Percentiles rank a stretch among this genome's conserved stretches.
phyloP scores from a whole-genome alignment of 768 basidiomycete genomes.

The Baorangia bicolor region DNA sequence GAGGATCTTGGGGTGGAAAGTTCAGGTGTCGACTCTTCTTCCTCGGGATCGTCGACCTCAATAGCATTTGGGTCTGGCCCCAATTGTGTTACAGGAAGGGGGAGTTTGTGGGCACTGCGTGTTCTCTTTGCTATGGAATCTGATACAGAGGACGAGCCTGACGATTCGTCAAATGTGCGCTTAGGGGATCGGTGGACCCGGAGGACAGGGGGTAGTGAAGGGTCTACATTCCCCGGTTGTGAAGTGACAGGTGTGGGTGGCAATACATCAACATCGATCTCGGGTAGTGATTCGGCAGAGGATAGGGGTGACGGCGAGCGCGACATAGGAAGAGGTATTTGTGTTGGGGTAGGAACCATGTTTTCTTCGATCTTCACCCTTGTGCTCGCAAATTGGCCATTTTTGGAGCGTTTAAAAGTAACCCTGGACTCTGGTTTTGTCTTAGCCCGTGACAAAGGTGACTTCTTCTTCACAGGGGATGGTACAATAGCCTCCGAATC shows the following conservation, averaged over 20 bases:
- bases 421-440: conserved; percentile 24
- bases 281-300: conserved; percentile 21
- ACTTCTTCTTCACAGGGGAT: conserved; percentile 37
- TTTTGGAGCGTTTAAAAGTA: conserved; percentile 18
- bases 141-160: conserved; percentile 40
- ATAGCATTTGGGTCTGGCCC: conserved; percentile 18
- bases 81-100: conserved; percentile 12
- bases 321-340: conserved; percentile 40
- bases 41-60: conserved; percentile 30
- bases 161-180: conserved; percentile 59
- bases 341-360: conserved; percentile 25
- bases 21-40: conserved; percentile 39
- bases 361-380: conserved; percentile 25
- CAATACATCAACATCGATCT: conserved; percentile 29
- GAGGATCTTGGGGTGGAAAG: conserved; percentile 41
- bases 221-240: conserved; percentile 9
- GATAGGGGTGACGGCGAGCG: conserved; percentile 38
- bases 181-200: conserved; percentile 52
- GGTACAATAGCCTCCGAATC: conserved; percentile 31
- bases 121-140: conserved; percentile 38
- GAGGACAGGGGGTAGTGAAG: conserved; percentile 19
- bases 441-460: conserved; percentile 32
- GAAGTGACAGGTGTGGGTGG: conserved; percentile 28
- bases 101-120: conserved; percentile 28
- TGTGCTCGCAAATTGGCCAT: conserved; percentile 21